Conservation (phyloP, 495 filamentous ascomycete species). For the Penicillium crystallinum region DNA sequence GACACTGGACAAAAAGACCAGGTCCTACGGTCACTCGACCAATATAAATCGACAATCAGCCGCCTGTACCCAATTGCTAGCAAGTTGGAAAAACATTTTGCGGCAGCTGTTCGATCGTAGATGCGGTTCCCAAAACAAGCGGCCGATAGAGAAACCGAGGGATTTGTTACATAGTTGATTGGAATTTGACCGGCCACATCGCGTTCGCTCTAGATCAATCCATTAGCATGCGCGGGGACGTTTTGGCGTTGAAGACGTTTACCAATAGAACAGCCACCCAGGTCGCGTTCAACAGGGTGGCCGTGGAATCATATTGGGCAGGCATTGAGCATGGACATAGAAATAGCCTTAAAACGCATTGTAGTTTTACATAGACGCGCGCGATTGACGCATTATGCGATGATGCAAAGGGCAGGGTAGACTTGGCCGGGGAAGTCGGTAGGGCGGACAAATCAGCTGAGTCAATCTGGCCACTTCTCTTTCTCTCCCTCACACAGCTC, state of each 20-base stretch:
- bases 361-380: neutral
- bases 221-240: neutral
- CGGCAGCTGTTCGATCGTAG: constrained; percentile 43
- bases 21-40: constrained; percentile 46
- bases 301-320: constrained; percentile 29
- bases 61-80: constrained; percentile 54
- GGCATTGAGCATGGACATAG: constrained; percentile 25
- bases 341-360: constrained; percentile 1
- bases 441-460: constrained; percentile 24
- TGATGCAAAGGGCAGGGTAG: neutral
- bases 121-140: constrained; percentile 54
- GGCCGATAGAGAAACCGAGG: constrained; percentile 48
- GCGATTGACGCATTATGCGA: neutral
- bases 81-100: constrained; percentile 56
- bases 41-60: constrained; percentile 60
- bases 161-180: constrained; percentile 55
- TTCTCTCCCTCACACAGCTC: constrained; percentile 9
- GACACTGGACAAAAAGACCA: constrained; percentile 59
- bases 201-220: constrained; percentile 48
- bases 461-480: constrained; percentile 37
- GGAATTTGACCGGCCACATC: constrained; percentile 56
- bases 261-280: constrained; percentile 37
- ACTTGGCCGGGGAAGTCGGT: neutral
- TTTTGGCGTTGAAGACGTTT: constrained; percentile 2
- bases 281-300: constrained; percentile 29